Evolutionary conservation across 805 yeast genomes (phyloP).

Genomic region (Pichia exigua): DNA sequence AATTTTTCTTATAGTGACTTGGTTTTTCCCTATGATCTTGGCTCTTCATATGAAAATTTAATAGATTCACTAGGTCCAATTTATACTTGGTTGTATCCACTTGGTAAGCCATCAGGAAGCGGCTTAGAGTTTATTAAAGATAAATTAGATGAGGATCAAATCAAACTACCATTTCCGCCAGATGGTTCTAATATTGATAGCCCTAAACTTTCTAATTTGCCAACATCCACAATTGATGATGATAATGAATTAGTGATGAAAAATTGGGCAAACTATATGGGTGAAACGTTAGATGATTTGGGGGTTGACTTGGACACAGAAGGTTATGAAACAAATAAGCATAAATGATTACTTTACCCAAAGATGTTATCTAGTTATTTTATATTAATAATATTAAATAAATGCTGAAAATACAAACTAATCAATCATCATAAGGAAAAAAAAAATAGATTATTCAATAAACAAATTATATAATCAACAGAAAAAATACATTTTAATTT

Average conservation of each 20-base stretch:
- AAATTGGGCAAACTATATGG: conserved; percentile 66
- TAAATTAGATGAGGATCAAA: conserved; percentile 50
- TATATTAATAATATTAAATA: background rate
- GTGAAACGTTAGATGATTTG: conserved; percentile 77
- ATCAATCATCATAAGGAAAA: background rate
- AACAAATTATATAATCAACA: background rate
- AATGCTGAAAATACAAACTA: background rate
- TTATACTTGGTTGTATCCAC: conserved; percentile 64
- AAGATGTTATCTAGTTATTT: too few species aligned
- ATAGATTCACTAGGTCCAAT: conserved; percentile 51
- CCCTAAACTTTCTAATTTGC: background rate
- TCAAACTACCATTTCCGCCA: conserved; percentile 88
- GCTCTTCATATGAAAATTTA: conserved; percentile 51
- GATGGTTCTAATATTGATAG: conserved; percentile 46
- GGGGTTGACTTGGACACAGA: conserved; percentile 80
- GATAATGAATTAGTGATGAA: conserved; percentile 13
- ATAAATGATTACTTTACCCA: background rate
- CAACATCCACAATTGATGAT: conserved; percentile 7
- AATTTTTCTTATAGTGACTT: conserved; percentile 52
- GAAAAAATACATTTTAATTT: background rate
- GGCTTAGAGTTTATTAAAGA: conserved; percentile 55
- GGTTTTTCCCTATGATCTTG: conserved; percentile 74
- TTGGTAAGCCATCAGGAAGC: conserved; percentile 51
- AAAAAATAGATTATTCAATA: background rate
- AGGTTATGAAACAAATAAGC: conserved; percentile 13